Evolutionary conservation across 2,329 filamentous ascomycete genomes (phyloP), one percentile per base, ranked within the genome.

Genomic region (Colletotrichum falcatum): DNA sequence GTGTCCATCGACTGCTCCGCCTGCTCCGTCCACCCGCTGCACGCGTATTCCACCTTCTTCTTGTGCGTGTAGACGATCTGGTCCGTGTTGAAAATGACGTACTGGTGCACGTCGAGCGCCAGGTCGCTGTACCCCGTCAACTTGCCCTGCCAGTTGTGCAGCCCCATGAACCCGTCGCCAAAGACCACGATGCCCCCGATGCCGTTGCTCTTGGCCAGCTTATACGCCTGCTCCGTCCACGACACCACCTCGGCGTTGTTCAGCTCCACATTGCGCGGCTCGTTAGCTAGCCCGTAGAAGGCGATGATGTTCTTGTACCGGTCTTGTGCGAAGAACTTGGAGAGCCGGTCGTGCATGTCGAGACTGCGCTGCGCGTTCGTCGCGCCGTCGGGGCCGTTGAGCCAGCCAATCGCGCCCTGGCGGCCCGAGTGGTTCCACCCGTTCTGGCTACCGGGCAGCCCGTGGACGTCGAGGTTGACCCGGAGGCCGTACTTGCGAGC

Each of bases 371-470:
- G 88, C 0, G 87, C 91, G 79, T 98, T 97, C 18, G 90, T 80
- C 1, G 87, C 85, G 14, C 96, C 95, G 77, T 97, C 86, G 0
- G 93, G 92, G n/a, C 96, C 96, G 76, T 96, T 96, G 48, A 98
- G 83, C 96, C 96, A 99, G 33, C 89, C 87, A 73, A 98, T 95
- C 1, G 82, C 72, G 1, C 96, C 95, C 78, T 92, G 91, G 12
- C 90, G 89, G 0, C 96, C 96, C 75, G 93, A 97, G 80, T 99
- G 96, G 76, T 98, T 98, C 95, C 95, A 98, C 2, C 96, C 96
- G 77, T 99, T 99, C 78, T 98, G 96, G 71, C 92, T 95, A 0
- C 96, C 96, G 0, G 95, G 95, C 0, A 96, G 85, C n/a, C 88
- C 94, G 81, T 99, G 96, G 5, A 98, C 83, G 79, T 99, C 96